Base-by-base conservation (phyloP, 2,329 filamentous ascomycete genomes). In the Hypoxylon sp. region DNA sequence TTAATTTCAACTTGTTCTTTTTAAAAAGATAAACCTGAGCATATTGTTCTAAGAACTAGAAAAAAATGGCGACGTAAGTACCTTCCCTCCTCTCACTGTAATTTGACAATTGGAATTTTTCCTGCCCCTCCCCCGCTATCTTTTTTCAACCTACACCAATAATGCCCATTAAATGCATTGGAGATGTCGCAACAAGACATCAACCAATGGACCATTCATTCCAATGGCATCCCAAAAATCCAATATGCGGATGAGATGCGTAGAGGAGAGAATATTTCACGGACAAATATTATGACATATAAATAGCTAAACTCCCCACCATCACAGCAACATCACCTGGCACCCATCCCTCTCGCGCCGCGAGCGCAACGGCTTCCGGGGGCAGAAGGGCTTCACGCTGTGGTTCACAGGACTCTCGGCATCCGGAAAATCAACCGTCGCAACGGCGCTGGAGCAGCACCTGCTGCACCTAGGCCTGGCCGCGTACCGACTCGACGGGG, bases 351-450 rank as follows among this genome's bases (percentile, higher is more conserved):
- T 94, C 69, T 88, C 88, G 46, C 88, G 89, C 74, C 73, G 78
- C 57, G 90, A 94, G 81, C 89, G 90, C 73, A 87, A 83, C 73
- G 71, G 80, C 62, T 76, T 83, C 63, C 90, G 91, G 74, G 84
- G 87, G 72, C 94, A 99, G 75, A 83, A 84, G 63, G 94, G 94
- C 70, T 88, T 95, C 71, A 99, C 94, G 50, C 87, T 99, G 76
- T 99, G 94, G 94, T 89, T 99, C 70, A 99, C 94, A 1, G 94
- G 94, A 45, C 89, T 99, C 60, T 96, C 90, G 26, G 94, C 93
- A 41, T 96, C 91, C 0, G 94, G 94, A 69, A 99, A 99, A 77
- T 97, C 93, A 42, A 99, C 94, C 51, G 90, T 99, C 57, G 94
- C 94, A 46, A 96, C 91, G 2, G 94, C 94, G 11, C 89, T 99